Base-by-base conservation (phyloP, 495 filamentous ascomycete species). In the Aspergillus coremiiformis region DNA sequence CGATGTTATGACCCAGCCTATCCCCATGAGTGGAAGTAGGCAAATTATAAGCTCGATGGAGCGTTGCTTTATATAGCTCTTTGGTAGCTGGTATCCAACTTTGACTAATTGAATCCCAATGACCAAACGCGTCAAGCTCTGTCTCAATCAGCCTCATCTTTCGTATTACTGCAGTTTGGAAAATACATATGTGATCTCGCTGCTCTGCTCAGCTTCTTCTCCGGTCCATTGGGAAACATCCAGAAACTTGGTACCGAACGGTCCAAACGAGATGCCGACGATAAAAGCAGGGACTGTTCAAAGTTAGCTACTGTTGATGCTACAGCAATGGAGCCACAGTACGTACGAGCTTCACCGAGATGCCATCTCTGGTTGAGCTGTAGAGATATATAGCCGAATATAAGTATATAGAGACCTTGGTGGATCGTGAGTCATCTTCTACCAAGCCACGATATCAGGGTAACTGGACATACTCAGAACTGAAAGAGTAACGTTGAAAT, bases 311-410 rank as follows among this genome's bases (percentile, higher is more conserved):
- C 37, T 14, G 20, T 15, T 52, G 11, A n/a, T 35, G 17, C 20
- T 12, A 46, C 43, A 15, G 20, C 7, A 44, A n/a, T 30, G 21
- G 12, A 19, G 30, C 23, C 44, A 32, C 1, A 22, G 17, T 44
- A 66, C 76, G 51, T 52, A 81, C 78, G 66, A 30, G 79, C 78
- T 68, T 82, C 79, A 8, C 79, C 79, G 3, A 82, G 70, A 54
- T 78, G 79, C 77, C 77, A 80, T 52, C 57, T 62, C 21, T 70
- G 71, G 54, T 80, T 80, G 53, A 82, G 60, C 51, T 76, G 72
- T 23, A 76, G 63, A 5, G 79, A 79, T 26, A 80, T 65, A 55
- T 78, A 65, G 23, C 77, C 77, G 49, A 75, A 62, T 24, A 66
- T 5, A 8, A 71, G 64, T 12, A 66, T 49, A 35, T 62, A 71